phyloP scores from a whole-genome alignment of 129 eudicot genomes.

The Logfia minima region DNA sequence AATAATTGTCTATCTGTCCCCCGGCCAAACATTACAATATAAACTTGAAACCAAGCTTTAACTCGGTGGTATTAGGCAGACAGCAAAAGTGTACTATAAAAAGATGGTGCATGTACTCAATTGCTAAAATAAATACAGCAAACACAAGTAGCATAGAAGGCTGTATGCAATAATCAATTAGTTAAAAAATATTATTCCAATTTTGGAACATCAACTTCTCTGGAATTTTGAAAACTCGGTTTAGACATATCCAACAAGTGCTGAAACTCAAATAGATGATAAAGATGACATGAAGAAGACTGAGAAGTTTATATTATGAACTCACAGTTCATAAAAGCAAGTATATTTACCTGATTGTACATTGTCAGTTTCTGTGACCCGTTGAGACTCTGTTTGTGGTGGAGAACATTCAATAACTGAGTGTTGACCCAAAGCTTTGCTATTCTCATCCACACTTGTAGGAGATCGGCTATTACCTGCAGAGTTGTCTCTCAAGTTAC shows the following conservation, averaged over 20 bases:
- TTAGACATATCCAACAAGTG: constrained; percentile 3
- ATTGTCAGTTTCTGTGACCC: constrained; percentile 48
- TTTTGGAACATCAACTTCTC: constrained; percentile 14
- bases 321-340: neutral
- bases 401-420: constrained; percentile 35
- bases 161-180: neutral
- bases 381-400: constrained; percentile 57
- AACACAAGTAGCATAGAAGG: neutral
- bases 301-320: neutral
- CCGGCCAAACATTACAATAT: neutral
- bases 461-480: constrained; percentile 54
- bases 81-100: neutral
- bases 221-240: constrained; percentile 4
- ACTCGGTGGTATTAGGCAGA: neutral
- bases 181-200: neutral
- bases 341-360: constrained; percentile 56
- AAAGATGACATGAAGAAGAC: neutral
- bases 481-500: constrained; percentile 18
- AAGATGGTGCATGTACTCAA: neutral
- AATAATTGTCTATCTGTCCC: neutral
- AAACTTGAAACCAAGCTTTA: neutral
- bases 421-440: constrained; percentile 36
- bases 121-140: constrained; percentile 2
- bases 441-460: constrained; percentile 38
- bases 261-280: neutral